Evolutionary conservation across 139 green algal species (phyloP), one percentile per base, ranked within the genome.

Genomic region (Chlorella sp.): DNA sequence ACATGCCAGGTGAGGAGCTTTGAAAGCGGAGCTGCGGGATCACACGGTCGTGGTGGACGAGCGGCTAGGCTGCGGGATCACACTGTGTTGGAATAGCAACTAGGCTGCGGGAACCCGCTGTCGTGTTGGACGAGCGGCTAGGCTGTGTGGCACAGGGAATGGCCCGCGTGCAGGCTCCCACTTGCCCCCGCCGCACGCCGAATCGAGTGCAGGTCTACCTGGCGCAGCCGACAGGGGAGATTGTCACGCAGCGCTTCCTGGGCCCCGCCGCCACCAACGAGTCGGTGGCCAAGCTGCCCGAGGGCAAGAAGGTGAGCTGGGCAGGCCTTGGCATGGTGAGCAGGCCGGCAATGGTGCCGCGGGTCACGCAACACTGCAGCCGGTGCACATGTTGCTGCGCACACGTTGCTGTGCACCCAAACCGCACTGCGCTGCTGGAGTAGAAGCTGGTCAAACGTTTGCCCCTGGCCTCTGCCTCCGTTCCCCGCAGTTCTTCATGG

Each of bases 401-500:
- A n/a, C n/a, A n/a, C n/a, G n/a, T n/a, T n/a, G n/a, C n/a, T n/a
- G n/a, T n/a, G n/a, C n/a, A n/a, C n/a, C n/a, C n/a, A n/a, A n/a
- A n/a, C n/a, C n/a, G n/a, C n/a, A n/a, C n/a, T n/a, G n/a, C n/a
- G n/a, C n/a, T n/a, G n/a, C n/a, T n/a, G n/a, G n/a, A n/a, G n/a
- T n/a, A n/a, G n/a, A n/a, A n/a, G n/a, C n/a, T n/a, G n/a, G n/a
- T n/a, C n/a, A n/a, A n/a, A n/a, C n/a, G 26, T 72, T 5, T 72
- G 26, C 11, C 4, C 19, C 26, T 11, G 28, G 64, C 2, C 56
- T 16, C 56, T 65, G 7, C 9, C 56, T 16, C 56, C 7, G 22
- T 65, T 65, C 56, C 13, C 20, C 28, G 48, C 74, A 80, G 74
- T 80, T 80, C 48, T 80, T 80, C 74, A 20, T 67, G 48, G 74